Conservation (phyloP, 768 basidiomycete species). For the Trametes cubensis region DNA sequence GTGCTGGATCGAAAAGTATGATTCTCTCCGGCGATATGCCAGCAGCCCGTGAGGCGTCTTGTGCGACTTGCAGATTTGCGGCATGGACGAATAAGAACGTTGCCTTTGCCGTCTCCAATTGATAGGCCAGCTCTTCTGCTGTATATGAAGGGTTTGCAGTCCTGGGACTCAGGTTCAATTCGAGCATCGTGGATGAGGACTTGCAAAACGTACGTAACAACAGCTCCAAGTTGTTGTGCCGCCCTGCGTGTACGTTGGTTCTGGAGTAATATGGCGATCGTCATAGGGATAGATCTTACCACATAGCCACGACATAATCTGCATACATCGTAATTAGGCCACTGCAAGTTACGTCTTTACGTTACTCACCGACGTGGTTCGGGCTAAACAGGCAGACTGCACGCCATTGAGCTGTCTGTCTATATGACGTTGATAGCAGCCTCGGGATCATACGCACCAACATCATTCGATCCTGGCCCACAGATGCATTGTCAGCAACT, state of each 20-base stretch:
- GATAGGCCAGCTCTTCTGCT: slow-evolving; percentile 32
- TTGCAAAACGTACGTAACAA: slow-evolving; percentile 51
- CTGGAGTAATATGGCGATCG: neutral
- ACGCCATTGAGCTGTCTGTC: no score
- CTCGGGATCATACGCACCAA: slow-evolving; percentile 34
- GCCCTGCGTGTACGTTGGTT: slow-evolving; percentile 36
- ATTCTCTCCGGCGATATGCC: slow-evolving; percentile 27
- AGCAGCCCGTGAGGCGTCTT: slow-evolving; percentile 24
- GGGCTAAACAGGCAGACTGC: slow-evolving; percentile 16
- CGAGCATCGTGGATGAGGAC: neutral
- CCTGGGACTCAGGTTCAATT: slow-evolving; percentile 9
- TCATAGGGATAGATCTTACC: slow-evolving; percentile 3
- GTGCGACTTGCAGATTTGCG: slow-evolving; percentile 23
- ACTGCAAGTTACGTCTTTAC: no score
- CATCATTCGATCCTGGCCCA: slow-evolving; percentile 40
- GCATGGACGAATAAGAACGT: slow-evolving; percentile 30
- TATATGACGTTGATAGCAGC: slow-evolving; percentile 33
- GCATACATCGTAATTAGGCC: neutral
- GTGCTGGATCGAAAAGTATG: slow-evolving; percentile 14
- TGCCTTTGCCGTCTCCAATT: slow-evolving; percentile 28
- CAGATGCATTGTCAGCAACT: neutral
- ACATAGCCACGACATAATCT: slow-evolving; percentile 23
- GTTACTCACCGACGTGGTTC: slow-evolving; percentile 13
- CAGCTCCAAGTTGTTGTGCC: slow-evolving; percentile 54
- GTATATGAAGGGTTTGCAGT: slow-evolving; percentile 36